Evolutionary conservation across 305 asterid species (phyloP).

Genomic region (Euphrasia arctica): DNA sequence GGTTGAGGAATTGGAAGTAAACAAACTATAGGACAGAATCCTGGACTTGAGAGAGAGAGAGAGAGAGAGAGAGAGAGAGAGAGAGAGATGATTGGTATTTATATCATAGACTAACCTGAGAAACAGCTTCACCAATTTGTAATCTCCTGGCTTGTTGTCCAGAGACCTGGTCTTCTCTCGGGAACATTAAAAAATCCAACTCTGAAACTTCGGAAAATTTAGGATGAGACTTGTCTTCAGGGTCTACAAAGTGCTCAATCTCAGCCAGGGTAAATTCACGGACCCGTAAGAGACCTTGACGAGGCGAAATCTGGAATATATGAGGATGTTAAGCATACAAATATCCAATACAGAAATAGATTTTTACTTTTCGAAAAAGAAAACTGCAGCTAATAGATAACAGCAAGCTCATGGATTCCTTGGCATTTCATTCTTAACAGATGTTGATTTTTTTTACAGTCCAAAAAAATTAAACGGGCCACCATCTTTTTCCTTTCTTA

Average conservation of each 20-base stretch:
- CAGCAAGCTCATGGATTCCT: not conserved
- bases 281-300: conserved; percentile 89
- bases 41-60: not conserved
- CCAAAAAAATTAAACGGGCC: conserved; percentile 5
- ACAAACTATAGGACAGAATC: conserved; percentile 11
- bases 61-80: not conserved
- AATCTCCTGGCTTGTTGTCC: conserved; percentile 65
- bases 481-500: not conserved
- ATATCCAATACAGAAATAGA: not conserved
- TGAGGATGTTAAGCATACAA: conserved; percentile 7
- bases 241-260: conserved; percentile 94
- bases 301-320: conserved; percentile 75
- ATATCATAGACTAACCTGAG: conserved; percentile 47
- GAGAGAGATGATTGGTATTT: not conserved
- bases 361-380: not conserved
- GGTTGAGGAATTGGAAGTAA: conserved; percentile 17
- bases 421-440: not conserved
- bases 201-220: conserved; percentile 67
- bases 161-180: conserved; percentile 90
- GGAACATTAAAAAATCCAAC: conserved; percentile 83
- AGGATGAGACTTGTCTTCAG: conserved; percentile 82
- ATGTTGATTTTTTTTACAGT: not conserved
- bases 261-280: conserved; percentile 91
- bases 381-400: not conserved
- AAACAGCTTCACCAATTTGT: conserved; percentile 72